These are phyloP conservation scores for Fraxinus ornus DNA, from an alignment of 305 asterid genomes.

Conservation along the genomic window DNA sequence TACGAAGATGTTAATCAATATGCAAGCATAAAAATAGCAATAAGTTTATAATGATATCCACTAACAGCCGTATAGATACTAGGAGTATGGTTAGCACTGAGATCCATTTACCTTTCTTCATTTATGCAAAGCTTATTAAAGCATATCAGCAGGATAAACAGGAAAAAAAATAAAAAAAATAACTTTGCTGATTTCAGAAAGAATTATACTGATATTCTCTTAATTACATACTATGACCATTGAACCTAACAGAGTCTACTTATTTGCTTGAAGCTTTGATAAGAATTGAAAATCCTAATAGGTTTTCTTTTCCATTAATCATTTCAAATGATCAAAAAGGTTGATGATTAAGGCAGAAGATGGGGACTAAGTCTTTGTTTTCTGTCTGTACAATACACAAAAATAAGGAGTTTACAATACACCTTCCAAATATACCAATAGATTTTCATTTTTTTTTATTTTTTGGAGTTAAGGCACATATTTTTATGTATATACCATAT, in stretches of 20 bases:
- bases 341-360: not conserved
- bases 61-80: not conserved
- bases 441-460: not conserved
- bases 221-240: not conserved
- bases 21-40: not conserved
- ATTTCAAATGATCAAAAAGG: not conserved
- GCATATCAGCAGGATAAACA: not conserved
- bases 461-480: not conserved
- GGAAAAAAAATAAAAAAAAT: not conserved
- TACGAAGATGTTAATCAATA: not conserved
- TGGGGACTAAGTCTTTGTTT: not conserved
- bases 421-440: not conserved
- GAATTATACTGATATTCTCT: not conserved
- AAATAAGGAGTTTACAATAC: not conserved
- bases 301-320: not conserved
- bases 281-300: not conserved
- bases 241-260: not conserved
- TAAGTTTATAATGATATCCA: not conserved
- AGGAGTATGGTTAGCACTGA: not conserved
- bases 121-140: not conserved
- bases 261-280: not conserved
- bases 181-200: not conserved
- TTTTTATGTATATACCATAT: not conserved
- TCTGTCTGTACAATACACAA: not conserved
- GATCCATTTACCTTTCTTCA: not conserved